Base-by-base conservation (phyloP, 164 flowering plant species). In the Brasenia schreberi region DNA sequence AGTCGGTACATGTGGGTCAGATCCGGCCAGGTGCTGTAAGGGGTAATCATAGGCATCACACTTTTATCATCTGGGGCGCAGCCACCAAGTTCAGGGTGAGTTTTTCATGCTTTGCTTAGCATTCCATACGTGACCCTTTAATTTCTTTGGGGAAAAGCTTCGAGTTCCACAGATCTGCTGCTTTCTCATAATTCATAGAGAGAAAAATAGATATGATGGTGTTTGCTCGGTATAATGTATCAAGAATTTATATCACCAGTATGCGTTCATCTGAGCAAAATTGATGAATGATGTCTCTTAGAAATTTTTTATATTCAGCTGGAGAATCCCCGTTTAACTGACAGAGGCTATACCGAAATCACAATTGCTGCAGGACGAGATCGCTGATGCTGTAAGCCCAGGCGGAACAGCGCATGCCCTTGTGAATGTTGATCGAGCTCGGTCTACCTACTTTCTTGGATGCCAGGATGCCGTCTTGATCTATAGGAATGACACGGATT, bases 61-160 rank as follows among this genome's bases (percentile, higher is more conserved):
- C 77, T n/a, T 87, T 93, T 76, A 62, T 93, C 71, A 82, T 93
- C 64, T 90, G 98, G 96, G 98, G 98, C 0, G 97, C 97, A 61
- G 77, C 67, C 69, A 86, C 87, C 5, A 77, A 72, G 67, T 86
- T 87, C 53, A 82, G 98, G 86, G 96, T 89, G 80, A 61, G 80
- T 9, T 10, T 60, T 7, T 45, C 14, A 45, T 2, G 7, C 7
- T 45, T 45, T 45, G 53, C 53, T 45, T 45, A 11, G 53, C 7
- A 45, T 45, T 6, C 53, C 53, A 45, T 45, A 11, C 10, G 3
- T 45, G 12, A 45, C 27, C 27, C 27, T 23, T 23, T 23, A 23
- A 23, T 23, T 23, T 23, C 27, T 23, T 23, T 6, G 53, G 27
- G 2, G 27, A 23, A 23, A 23, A 23, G 27, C 27, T 23, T 23